Conservation (phyloP, 179 eudicot genomes). For the Beta macrorhiza region DNA sequence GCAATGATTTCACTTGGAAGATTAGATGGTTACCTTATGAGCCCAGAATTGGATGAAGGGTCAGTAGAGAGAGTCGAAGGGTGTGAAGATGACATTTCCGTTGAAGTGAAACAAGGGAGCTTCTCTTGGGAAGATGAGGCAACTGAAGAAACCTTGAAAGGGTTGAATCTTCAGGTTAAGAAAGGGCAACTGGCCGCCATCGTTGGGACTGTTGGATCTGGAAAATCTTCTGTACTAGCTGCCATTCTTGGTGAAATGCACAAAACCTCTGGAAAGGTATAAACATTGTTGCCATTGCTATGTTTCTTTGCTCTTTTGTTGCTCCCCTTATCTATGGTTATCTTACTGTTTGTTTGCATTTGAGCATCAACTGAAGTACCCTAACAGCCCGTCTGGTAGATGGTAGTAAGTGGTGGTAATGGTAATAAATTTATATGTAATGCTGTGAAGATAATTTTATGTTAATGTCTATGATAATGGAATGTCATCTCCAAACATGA, state of each 20-base stretch:
- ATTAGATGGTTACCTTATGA: conserved; percentile 66
- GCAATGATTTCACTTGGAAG: conserved; percentile 84
- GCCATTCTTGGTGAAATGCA: conserved; percentile 92
- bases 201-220: conserved; percentile 96
- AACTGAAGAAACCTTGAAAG: conserved; percentile 47
- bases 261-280: conserved; percentile 76
- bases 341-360: background rate
- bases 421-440: too few species aligned
- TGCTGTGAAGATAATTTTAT: too few species aligned
- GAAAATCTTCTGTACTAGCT: conserved; percentile 82
- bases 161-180: conserved; percentile 53
- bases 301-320: background rate
- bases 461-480: too few species aligned
- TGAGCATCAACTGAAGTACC: background rate
- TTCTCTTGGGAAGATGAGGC: conserved; percentile 90
- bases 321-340: background rate
- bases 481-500: too few species aligned
- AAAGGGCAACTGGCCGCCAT: conserved; percentile 84
- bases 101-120: conserved; percentile 65
- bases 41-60: conserved; percentile 64
- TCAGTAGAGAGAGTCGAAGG: conserved; percentile 62
- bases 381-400: too few species aligned
- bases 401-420: too few species aligned
- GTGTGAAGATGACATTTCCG: conserved; percentile 51
- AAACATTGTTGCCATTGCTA: background rate